Conservation (phyloP, 257 asterid genomes). For the Solanum etuberosum region DNA sequence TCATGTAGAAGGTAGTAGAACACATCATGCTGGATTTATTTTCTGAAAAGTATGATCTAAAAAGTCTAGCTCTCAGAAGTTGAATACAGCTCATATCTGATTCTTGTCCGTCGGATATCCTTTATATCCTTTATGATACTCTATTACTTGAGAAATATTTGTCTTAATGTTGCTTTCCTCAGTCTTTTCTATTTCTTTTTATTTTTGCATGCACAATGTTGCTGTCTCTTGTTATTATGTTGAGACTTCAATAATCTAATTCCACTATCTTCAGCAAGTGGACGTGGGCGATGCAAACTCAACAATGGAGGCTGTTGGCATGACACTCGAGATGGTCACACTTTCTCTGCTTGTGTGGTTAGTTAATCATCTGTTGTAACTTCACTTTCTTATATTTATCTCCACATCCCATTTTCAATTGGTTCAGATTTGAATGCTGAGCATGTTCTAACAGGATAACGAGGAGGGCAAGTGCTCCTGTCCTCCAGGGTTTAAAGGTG, state of each 20-base stretch:
- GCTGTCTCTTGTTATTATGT: background rate
- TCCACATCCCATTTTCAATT: background rate
- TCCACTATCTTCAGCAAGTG: slow-evolving; percentile 31
- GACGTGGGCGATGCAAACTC: slow-evolving; percentile 70
- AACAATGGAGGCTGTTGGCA: slow-evolving; percentile 94
- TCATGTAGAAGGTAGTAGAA: background rate
- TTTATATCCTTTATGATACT: background rate
- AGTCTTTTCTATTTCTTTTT: background rate
- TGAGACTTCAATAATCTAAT: background rate
- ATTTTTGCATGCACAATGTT: background rate
- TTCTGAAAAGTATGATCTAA: background rate
- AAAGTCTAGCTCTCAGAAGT: background rate
- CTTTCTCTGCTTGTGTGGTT: slow-evolving; percentile 80
- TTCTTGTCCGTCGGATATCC: background rate
- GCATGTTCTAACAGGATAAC: slow-evolving; percentile 32
- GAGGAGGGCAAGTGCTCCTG: slow-evolving; percentile 69
- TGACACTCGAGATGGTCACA: slow-evolving; percentile 40
- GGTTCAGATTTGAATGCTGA: background rate
- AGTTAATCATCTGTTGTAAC: slow-evolving; percentile 10
- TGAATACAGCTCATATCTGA: background rate
- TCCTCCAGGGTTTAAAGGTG: slow-evolving; percentile 80
- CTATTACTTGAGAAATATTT: background rate
- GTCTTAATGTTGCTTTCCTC: background rate
- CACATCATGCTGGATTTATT: background rate
- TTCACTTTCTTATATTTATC: background rate